These are phyloP conservation scores for Barnettozyma wickerhamii DNA, from an alignment of 805 yeast genomes.

Conservation along the genomic window DNA sequence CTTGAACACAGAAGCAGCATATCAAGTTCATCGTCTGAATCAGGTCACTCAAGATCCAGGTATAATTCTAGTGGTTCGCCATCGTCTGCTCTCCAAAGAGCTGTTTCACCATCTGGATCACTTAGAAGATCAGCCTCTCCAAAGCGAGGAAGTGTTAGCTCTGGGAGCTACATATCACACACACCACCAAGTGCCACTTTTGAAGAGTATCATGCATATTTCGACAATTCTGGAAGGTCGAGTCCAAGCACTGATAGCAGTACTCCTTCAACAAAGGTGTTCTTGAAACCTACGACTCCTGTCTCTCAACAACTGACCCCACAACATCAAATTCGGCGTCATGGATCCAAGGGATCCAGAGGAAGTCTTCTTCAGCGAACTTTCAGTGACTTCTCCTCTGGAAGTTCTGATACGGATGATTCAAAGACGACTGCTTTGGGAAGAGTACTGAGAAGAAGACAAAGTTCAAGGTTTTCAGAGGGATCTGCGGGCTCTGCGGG, in stretches of 20 bases:
- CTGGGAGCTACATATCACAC: slow-evolving; percentile 11
- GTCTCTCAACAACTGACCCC: slow-evolving; percentile 6
- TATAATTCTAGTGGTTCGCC: slow-evolving; percentile 29
- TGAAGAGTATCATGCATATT: slow-evolving; percentile 26
- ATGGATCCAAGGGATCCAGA: slow-evolving; percentile 17
- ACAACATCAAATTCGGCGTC: slow-evolving; percentile 9
- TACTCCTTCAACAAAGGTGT: slow-evolving; percentile 19
- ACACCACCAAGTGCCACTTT: slow-evolving; percentile 19
- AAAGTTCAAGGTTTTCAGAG: slow-evolving; percentile 37
- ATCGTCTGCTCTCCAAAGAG: slow-evolving; percentile 38
- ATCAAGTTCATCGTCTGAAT: slow-evolving; percentile 34
- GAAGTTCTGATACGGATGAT: slow-evolving; percentile 65
- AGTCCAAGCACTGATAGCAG: slow-evolving; percentile 31
- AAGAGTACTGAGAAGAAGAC: slow-evolving; percentile 51
- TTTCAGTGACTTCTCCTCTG: slow-evolving; percentile 40
- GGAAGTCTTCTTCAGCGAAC: slow-evolving; percentile 21
- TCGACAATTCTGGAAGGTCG: slow-evolving; percentile 29
- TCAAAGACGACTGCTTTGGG: slow-evolving; percentile 44
- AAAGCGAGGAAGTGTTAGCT: slow-evolving; percentile 21
- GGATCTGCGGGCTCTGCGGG: slow-evolving; percentile 7
- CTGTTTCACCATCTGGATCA: slow-evolving; percentile 38
- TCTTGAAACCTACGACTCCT: slow-evolving; percentile 22
- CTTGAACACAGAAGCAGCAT: slow-evolving; percentile 38
- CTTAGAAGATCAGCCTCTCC: slow-evolving; percentile 32
- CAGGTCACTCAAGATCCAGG: slow-evolving; percentile 24